Evolutionary conservation across 2,329 filamentous ascomycete species (phyloP), one percentile per base, ranked within the genome.

Genomic region (Aschersonia sp.): DNA sequence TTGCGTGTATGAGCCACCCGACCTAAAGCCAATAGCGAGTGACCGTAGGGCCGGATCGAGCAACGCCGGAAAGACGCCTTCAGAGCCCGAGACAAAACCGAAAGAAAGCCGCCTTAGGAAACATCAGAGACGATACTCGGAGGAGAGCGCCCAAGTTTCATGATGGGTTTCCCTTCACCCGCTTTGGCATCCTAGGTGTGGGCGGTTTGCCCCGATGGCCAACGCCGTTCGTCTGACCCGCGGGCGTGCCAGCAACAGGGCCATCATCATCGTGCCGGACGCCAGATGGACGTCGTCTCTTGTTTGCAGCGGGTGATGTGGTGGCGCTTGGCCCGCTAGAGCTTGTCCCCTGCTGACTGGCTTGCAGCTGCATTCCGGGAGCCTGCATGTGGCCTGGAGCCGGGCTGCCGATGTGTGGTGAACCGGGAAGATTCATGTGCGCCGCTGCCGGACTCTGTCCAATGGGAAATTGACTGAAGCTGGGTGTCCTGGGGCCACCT

Each of bases 291-390:
- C 77, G 68, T 55, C 77, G 64, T 47, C 76, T 67, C 62, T 80
- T 80, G 53, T 78, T 78, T 35, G 73, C 76, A 30, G 74, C 71
- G 40, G 78, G 78, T 32, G 77, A 80, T 4, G 80, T 84, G 63
- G 82, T 84, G 49, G 80, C 78, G 58, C 78, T 83, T 5, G 78
- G 78, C 2, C 78, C 80, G 59, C 76, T 79, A 7, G 79, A 82
- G 59, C 68, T 78, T 32, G 79, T 81, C 40, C 80, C 80, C 58
- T 84, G 80, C 59, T 83, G 80, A 59, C 79, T 83, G 53, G 78
- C 76, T 59, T 84, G 79, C 51, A 79, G 66, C 59, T 80, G 77
- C 80, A 84, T 84, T 52, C 71, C 70, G 29, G 79, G 79, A 46
- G 78, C 77, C 60, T 80, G 77, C 72, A 82, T 80, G 47, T 74